Evolutionary conservation across 2,329 filamentous ascomycete species (phyloP).

Genomic region (Clarireedia hainanense): DNA sequence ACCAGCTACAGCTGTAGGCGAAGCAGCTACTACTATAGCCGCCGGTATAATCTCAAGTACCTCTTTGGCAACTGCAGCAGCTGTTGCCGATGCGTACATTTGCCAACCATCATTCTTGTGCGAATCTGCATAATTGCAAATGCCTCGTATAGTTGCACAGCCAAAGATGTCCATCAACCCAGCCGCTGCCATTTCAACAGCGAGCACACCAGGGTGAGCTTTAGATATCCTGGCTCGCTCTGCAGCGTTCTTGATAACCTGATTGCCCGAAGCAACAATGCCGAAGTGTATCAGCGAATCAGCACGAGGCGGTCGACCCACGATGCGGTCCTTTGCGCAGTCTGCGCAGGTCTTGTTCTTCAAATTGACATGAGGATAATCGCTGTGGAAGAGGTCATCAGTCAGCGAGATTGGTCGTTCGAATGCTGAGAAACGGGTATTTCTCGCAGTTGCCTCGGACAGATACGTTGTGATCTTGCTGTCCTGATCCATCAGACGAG

Average conservation of each 20-base stretch:
- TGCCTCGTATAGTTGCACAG: constrained; percentile 12
- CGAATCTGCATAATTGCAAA: constrained; percentile 12
- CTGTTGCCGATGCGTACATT: constrained; percentile 6
- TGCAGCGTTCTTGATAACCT: not conserved
- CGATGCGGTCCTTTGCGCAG: not conserved
- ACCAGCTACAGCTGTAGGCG: too few relatives aligned
- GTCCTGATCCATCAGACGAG: not conserved
- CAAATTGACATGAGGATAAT: not conserved
- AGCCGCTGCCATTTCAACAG: too few relatives aligned
- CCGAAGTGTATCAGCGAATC: constrained; percentile 32
- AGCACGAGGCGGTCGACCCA: not conserved
- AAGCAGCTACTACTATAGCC: too few relatives aligned
- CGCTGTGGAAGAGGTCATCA: not conserved
- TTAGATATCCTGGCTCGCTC: not conserved
- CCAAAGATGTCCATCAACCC: not conserved
- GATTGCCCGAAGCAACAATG: not conserved
- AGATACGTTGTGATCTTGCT: not conserved
- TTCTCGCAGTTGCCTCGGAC: not conserved
- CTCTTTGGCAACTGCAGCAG: constrained; percentile 10
- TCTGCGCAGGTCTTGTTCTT: not conserved
- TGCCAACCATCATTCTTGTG: constrained; percentile 11
- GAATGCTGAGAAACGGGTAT: not conserved
- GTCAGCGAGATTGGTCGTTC: not conserved
- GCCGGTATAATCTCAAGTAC: not conserved
- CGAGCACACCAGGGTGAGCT: constrained; percentile 2